Percentiles rank a stretch among this genome's conserved stretches.
Conservation (phyloP, 352 stramenopile species). For the Globisporangium barbulae region DNA sequence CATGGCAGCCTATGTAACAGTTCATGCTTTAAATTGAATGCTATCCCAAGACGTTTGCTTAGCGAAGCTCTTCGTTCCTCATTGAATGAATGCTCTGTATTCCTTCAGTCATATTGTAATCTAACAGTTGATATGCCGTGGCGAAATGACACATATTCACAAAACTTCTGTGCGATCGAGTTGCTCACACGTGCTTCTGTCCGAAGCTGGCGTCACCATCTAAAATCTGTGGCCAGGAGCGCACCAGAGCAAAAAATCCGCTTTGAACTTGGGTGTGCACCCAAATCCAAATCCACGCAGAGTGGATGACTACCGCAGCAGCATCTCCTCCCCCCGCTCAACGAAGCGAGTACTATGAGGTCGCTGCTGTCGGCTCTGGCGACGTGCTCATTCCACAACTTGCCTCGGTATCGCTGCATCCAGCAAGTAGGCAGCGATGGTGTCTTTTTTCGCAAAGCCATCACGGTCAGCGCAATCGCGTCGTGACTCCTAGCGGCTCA, state of each 20-base stretch:
- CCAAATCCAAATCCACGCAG: neutral
- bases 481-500: neutral
- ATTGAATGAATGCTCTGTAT: too few species aligned
- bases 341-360: neutral
- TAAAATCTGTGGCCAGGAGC: constrained; percentile 1
- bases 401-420: too few species aligned
- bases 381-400: too few species aligned
- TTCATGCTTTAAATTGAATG: too few species aligned
- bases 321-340: neutral
- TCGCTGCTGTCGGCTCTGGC: neutral
- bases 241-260: neutral
- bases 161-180: neutral
- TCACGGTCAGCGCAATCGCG: neutral
- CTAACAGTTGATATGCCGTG: neutral
- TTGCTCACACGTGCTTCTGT: neutral
- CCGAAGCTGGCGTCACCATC: neutral
- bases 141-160: neutral
- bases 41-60: too few species aligned
- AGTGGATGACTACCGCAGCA: neutral
- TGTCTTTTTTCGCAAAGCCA: constrained; percentile 4
- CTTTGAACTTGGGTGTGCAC: too few species aligned
- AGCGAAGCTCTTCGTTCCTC: too few species aligned
- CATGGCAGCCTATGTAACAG: too few species aligned
- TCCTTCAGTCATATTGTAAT: too few species aligned
- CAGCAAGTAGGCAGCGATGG: neutral